Base-by-base conservation (phyloP, 2,329 filamentous ascomycete genomes). In the Penicillium vulpinum region DNA sequence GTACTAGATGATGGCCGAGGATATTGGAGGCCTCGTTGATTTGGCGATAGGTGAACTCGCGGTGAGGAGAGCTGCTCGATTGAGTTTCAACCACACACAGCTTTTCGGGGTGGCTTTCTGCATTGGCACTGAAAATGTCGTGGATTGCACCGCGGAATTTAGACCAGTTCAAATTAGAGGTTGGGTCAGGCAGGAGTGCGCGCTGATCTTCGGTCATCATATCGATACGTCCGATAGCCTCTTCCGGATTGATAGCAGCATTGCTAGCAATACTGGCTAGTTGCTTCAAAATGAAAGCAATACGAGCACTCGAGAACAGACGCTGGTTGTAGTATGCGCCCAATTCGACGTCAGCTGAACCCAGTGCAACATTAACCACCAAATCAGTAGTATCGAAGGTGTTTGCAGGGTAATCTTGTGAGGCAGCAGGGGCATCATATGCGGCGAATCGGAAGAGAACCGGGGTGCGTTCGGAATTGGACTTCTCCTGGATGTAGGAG, bases 21-120 rank as follows among this genome's bases (percentile, higher is more conserved):
- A 85, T 81, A 71, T 95, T 95, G 29, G 90, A 89, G 0, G 88
- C 88, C 77, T 96, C 89, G 70, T 92, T 83, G 70, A 97, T 96
- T 68, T 96, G 90, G 62, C 81, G 80, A 74, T 97, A 97, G 24
- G 87, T 93, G 75, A 94, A 97, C 47, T 76, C 77, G 61, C 90
- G 81, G 70, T 86, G 79, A 8, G 86, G 81, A 3, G 81, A 78
- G 29, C 68, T 75, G 49, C 67, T 72, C 1, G 71, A 77, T 64
- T 80, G 73, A 54, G 88, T 90, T 68, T 90, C 88, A 2, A 88
- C 80, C 4, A 90, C 86, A 66, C 88, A 90, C 54, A 83, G 74
- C 67, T 85, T 80, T 39, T 90, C 85, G 1, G 91, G 91, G 67
- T 89, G 81, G 59, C 78, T 81, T 69, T 82, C 74, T 9, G 90